Conservation (phyloP, 108 stramenopile species). For the Cyclotella atomus region DNA sequence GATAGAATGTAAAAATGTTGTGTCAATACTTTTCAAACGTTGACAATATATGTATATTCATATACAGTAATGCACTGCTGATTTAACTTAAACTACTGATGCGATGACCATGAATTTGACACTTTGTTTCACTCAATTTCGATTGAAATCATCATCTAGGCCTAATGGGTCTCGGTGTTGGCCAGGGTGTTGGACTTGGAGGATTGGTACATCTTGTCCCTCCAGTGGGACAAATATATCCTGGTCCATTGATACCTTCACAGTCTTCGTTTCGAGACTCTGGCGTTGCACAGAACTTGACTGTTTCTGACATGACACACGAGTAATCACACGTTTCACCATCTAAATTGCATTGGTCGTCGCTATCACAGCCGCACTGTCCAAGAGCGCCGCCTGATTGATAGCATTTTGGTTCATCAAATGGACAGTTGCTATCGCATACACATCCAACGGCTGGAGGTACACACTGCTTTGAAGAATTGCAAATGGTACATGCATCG, state of each 20-base stretch:
- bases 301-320: neutral
- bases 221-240: conserved; percentile 5
- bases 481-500: conserved; percentile 1
- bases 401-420: neutral
- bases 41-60: too few relatives aligned
- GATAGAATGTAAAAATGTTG: neutral
- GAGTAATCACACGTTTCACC: conserved; percentile 6
- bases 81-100: neutral
- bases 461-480: neutral
- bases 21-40: too few relatives aligned
- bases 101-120: neutral
- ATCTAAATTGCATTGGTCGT: neutral
- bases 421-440: conserved; percentile 13
- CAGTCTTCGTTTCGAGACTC: neutral
- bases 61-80: too few relatives aligned
- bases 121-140: neutral
- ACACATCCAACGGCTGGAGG: neutral
- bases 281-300: neutral
- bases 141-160: neutral
- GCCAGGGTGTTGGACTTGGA: neutral
- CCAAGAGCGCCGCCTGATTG: neutral
- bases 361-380: conserved; percentile 9
- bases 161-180: neutral
- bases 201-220: neutral
- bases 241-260: conserved; percentile 7